These are phyloP conservation scores for Carnegiea gigantea DNA, from an alignment of 179 eudicot species.

Conservation along the genomic window DNA sequence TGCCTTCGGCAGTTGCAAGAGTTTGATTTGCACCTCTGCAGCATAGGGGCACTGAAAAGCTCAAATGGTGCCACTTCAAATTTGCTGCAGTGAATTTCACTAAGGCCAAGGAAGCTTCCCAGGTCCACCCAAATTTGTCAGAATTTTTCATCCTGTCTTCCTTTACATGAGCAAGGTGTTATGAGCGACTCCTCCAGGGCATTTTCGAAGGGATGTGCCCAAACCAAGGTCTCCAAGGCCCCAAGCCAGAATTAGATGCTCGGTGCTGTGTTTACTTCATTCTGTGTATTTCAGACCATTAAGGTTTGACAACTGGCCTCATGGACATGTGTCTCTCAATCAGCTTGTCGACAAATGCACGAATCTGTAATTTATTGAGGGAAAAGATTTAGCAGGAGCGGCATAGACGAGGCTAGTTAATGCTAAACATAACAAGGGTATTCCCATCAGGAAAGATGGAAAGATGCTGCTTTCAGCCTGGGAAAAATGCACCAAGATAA, in stretches of 20 bases:
- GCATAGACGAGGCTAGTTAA: neutral
- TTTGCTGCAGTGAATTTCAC: conserved; percentile 2
- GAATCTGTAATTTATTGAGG: conserved; percentile 56
- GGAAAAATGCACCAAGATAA: neutral
- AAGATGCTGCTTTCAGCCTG: neutral
- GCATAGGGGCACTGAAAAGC: conserved; percentile 23
- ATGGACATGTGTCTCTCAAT: conserved; percentile 79
- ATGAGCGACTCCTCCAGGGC: conserved; percentile 20
- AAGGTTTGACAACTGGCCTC: conserved; percentile 55
- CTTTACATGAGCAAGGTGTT: conserved; percentile 17
- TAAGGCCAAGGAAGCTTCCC: conserved; percentile 9
- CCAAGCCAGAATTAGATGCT: conserved; percentile 18
- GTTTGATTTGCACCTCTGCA: conserved; percentile 24
- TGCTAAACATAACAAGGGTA: neutral
- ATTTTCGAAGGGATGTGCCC: neutral
- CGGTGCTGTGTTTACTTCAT: conserved; percentile 6
- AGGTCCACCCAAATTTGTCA: conserved; percentile 20
- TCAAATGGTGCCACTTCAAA: conserved; percentile 1
- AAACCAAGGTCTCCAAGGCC: conserved; percentile 19
- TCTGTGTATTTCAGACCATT: conserved; percentile 25
- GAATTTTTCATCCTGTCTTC: conserved; percentile 11
- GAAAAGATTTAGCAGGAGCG: neutral
- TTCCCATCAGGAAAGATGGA: too few relatives aligned
- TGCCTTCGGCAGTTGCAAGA: conserved; percentile 16
- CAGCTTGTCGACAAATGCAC: conserved; percentile 92